These are phyloP conservation scores for Cercophora scortea DNA, from an alignment of 495 filamentous ascomycete genomes.

Conservation along the genomic window DNA sequence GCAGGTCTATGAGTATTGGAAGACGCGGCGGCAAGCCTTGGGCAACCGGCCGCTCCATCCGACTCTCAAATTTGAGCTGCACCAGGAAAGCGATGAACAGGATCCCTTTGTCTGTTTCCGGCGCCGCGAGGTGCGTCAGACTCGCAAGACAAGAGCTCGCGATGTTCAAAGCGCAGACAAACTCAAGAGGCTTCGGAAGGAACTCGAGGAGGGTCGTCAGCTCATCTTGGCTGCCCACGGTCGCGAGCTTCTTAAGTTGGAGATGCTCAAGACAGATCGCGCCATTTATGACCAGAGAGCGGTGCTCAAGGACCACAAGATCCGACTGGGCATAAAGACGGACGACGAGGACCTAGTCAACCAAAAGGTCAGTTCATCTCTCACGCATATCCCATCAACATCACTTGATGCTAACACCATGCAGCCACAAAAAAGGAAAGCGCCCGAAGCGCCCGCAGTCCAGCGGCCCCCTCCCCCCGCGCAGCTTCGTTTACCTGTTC, in stretches of 20 bases:
- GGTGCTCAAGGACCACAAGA: slow-evolving; percentile 77
- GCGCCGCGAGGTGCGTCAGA: slow-evolving; percentile 87
- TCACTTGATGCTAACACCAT: slow-evolving; percentile 7
- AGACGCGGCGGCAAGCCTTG: slow-evolving; percentile 52
- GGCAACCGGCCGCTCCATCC: slow-evolving; percentile 65
- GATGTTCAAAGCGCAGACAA: slow-evolving; percentile 94
- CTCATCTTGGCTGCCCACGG: slow-evolving; percentile 67
- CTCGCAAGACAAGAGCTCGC: slow-evolving; percentile 86
- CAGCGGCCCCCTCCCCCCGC: slow-evolving; percentile 46
- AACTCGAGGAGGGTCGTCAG: slow-evolving; percentile 82
- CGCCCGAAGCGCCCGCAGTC: slow-evolving; percentile 44
- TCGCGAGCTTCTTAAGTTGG: slow-evolving; percentile 69
- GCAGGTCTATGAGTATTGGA: slow-evolving; percentile 90
- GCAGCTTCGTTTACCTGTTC: slow-evolving; percentile 56
- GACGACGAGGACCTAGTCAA: slow-evolving; percentile 94
- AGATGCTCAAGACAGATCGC: slow-evolving; percentile 64
- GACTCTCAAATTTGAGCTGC: slow-evolving; percentile 83
- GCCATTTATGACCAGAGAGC: slow-evolving; percentile 72
- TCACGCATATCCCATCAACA: not conserved
- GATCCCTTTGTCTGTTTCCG: slow-evolving; percentile 99
- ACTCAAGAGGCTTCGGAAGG: slow-evolving; percentile 81
- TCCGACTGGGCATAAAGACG: slow-evolving; percentile 78
- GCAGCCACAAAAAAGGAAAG: slow-evolving; percentile 63
- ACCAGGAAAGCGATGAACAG: slow-evolving; percentile 85
- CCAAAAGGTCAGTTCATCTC: slow-evolving; percentile 62